These are phyloP conservation scores for Aaosphaeria arxii DNA, from an alignment of 2,329 filamentous ascomycete species.

Conservation along the genomic window DNA sequence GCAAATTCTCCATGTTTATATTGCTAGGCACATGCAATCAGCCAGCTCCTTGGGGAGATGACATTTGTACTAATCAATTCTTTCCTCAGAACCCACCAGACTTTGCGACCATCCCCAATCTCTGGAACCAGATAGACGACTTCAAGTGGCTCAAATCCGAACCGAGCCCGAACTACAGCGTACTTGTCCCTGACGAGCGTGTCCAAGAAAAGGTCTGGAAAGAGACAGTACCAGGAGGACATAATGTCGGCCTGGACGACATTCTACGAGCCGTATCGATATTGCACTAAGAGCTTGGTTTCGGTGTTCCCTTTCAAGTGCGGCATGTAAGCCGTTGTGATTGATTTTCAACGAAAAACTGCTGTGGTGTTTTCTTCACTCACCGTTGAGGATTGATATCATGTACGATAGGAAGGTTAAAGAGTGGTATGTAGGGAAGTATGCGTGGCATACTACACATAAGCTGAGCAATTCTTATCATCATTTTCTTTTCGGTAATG, in stretches of 20 bases:
- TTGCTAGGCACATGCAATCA: not conserved
- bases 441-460: no score
- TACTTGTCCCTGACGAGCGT: slow-evolving; percentile 60
- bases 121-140: slow-evolving; percentile 90
- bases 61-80: slow-evolving; percentile 5
- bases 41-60: not conserved
- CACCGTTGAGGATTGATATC: no score
- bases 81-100: slow-evolving; percentile 17
- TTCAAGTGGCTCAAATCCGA: slow-evolving; percentile 95
- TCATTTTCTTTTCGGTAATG: no score
- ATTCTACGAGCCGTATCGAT: slow-evolving; percentile 9
- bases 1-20: slow-evolving; percentile 26
- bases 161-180: slow-evolving; percentile 82
- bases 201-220: slow-evolving; percentile 67
- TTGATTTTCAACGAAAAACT: no score
- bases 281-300: no score
- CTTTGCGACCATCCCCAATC: slow-evolving; percentile 48
- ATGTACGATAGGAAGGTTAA: no score
- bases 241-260: slow-evolving; percentile 11
- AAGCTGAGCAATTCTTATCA: no score
- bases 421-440: no score
- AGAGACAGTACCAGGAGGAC: slow-evolving; percentile 49
- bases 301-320: no score
- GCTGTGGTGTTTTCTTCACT: no score
- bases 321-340: no score